Percentiles rank a stretch among this genome's conserved stretches.
These are phyloP conservation scores for Aspergillus sp. DNA, from an alignment of 2,329 filamentous ascomycete species.

Conservation along the genomic window DNA sequence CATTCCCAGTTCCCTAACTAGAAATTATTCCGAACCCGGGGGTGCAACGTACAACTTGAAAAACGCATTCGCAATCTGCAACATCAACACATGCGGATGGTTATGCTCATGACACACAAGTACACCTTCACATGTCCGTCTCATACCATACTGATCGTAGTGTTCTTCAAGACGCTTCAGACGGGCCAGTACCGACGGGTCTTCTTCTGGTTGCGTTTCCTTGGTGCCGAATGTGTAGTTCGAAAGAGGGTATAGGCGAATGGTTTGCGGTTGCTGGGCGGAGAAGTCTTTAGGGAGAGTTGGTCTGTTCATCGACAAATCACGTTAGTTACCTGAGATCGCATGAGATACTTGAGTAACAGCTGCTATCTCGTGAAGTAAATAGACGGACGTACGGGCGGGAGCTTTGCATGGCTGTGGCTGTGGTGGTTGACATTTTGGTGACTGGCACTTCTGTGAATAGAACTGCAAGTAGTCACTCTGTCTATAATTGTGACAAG, in stretches of 20 bases:
- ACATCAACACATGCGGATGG: slow-evolving; percentile 96
- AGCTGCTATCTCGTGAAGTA: not conserved
- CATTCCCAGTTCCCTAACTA: not conserved
- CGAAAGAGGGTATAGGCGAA: slow-evolving; percentile 86
- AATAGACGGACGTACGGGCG: slow-evolving; percentile 49
- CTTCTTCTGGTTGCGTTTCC: slow-evolving; percentile 95
- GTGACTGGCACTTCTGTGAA: not conserved
- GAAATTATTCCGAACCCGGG: not conserved
- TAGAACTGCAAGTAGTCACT: not conserved
- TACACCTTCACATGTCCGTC: slow-evolving; percentile 92
- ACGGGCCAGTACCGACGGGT: slow-evolving; percentile 87
- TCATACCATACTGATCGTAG: slow-evolving; percentile 87
- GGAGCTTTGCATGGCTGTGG: slow-evolving; percentile 66
- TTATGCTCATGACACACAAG: slow-evolving; percentile 98
- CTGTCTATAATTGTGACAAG: not conserved
- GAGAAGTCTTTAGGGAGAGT: slow-evolving; percentile 78
- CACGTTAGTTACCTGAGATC: not conserved
- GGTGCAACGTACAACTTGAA: slow-evolving; percentile 68
- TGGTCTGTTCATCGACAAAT: slow-evolving; percentile 44
- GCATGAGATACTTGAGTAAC: not conserved
- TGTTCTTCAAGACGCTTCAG: slow-evolving; percentile 94
- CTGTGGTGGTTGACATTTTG: slow-evolving; percentile 77
- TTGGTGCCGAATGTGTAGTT: slow-evolving; percentile 99
- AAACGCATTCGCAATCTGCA: slow-evolving; percentile 98
- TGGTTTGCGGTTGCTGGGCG: slow-evolving; percentile 78